Evolutionary conservation across 2,329 filamentous ascomycete genomes (phyloP).

Genomic region (Thelonectria blattea): DNA sequence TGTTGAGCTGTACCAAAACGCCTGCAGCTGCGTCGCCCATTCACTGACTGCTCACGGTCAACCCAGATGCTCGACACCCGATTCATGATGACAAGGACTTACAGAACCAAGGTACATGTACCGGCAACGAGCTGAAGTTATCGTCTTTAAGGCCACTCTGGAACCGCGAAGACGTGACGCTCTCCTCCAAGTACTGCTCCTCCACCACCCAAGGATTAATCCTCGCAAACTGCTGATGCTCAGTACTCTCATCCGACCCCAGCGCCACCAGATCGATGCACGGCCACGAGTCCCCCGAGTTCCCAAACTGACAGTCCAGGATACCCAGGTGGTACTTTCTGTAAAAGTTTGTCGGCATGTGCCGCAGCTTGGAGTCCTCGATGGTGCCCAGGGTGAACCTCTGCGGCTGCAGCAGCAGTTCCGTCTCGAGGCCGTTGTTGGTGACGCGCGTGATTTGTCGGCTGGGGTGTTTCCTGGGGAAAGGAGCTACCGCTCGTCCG

Average conservation of each 20-base stretch:
- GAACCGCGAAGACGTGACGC: background rate
- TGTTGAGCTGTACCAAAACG: background rate
- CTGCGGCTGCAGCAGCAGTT: background rate
- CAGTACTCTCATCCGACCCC: background rate
- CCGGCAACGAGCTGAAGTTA: background rate
- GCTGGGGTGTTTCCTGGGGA: background rate
- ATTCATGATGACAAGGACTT: background rate
- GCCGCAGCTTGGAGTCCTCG: background rate
- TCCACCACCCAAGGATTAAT: background rate
- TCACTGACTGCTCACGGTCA: background rate
- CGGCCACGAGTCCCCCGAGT: background rate
- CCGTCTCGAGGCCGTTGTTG: background rate
- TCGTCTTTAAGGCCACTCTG: background rate
- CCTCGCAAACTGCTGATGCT: background rate
- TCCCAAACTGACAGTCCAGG: background rate
- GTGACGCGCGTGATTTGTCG: background rate
- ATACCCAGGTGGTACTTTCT: background rate
- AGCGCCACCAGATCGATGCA: background rate
- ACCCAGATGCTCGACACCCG: background rate
- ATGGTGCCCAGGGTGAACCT: background rate
- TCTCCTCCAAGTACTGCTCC: background rate
- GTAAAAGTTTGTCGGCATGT: background rate
- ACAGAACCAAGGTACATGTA: background rate
- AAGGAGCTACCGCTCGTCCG: background rate
- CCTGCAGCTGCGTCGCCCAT: background rate